A percentile compares a stretch with the other conserved stretches of the same genome.
phyloP scores from a whole-genome alignment of 495 filamentous ascomycete genomes.

The Trichoderma orchidacearum region DNA sequence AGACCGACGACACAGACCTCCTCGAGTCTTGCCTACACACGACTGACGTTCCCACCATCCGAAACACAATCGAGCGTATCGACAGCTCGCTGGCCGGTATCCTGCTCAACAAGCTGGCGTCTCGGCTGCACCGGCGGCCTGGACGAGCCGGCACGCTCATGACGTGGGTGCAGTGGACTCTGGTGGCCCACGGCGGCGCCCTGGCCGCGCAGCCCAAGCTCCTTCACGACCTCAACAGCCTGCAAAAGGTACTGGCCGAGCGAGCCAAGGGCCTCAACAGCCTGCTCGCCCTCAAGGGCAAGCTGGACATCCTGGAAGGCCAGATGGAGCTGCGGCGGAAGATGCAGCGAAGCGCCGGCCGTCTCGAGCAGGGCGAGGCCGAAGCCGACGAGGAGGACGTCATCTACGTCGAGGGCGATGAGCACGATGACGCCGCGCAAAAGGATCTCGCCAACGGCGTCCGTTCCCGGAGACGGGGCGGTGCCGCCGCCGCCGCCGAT shows the following conservation, averaged over 20 bases:
- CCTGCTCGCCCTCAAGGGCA: constrained; percentile 78
- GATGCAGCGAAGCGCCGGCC: constrained; percentile 12
- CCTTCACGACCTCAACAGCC: constrained; percentile 57
- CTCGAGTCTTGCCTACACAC: constrained; percentile 86
- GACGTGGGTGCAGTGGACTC: constrained; percentile 90
- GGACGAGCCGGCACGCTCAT: constrained; percentile 85
- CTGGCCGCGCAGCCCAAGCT: constrained; percentile 69
- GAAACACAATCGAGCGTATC: constrained; percentile 77
- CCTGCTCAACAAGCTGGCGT: constrained; percentile 71
- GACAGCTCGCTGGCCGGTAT: constrained; percentile 67
- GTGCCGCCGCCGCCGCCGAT: not conserved
- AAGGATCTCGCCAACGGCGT: constrained; percentile 24
- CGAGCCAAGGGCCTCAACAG: constrained; percentile 70
- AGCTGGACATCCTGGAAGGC: constrained; percentile 78
- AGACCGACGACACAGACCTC: constrained; percentile 74
- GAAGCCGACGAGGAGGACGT: constrained; percentile 54
- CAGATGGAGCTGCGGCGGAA: constrained; percentile 69
- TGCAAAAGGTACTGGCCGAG: constrained; percentile 75
- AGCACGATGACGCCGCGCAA: constrained; percentile 27
- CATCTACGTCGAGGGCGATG: constrained; percentile 78
- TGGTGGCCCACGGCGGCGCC: constrained; percentile 89
- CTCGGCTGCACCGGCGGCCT: constrained; percentile 74
- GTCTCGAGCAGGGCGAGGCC: constrained; percentile 26
- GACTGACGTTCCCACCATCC: constrained; percentile 57
- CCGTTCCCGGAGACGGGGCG: not conserved